Conservation (phyloP, 768 basidiomycete genomes). For the Amanita jacksonii region DNA sequence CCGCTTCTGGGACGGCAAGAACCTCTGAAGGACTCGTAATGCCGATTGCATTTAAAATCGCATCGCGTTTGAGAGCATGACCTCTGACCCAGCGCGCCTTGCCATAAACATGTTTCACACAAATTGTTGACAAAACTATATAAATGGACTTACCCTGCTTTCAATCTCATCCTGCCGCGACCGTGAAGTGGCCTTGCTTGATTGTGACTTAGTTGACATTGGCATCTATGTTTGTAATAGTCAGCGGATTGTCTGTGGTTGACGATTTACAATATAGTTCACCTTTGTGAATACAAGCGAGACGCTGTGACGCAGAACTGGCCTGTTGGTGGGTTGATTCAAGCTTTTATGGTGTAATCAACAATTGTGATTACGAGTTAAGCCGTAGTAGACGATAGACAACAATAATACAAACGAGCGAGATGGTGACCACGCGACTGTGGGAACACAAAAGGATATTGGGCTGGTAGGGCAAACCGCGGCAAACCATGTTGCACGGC, state of each 20-base stretch:
- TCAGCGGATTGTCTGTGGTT: conserved; percentile 3
- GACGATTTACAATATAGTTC: not conserved
- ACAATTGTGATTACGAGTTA: no score
- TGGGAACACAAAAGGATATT: no score
- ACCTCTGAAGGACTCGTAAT: conserved; percentile 5
- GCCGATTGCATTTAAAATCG: conserved; percentile 3
- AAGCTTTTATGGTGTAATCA: conserved; percentile 1
- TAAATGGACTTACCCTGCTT: conserved; percentile 4
- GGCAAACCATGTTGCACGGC: no score
- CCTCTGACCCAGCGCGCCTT: not conserved
- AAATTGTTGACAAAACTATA: conserved; percentile 2
- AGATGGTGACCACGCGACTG: no score
- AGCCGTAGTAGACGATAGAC: no score
- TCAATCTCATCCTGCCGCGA: conserved; percentile 4
- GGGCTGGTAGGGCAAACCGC: no score
- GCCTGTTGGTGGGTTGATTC: not conserved
- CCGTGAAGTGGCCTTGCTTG: conserved; percentile 4
- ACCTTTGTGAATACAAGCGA: not conserved
- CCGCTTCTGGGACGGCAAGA: conserved; percentile 1
- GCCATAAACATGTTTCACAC: not conserved
- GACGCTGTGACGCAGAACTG: conserved; percentile 3
- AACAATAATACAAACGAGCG: no score
- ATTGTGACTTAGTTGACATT: conserved; percentile 4
- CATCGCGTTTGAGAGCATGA: conserved; percentile 1
- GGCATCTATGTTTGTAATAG: not conserved